phyloP scores from a whole-genome alignment of 495 filamentous ascomycete genomes.

The Daldinia childiae region DNA sequence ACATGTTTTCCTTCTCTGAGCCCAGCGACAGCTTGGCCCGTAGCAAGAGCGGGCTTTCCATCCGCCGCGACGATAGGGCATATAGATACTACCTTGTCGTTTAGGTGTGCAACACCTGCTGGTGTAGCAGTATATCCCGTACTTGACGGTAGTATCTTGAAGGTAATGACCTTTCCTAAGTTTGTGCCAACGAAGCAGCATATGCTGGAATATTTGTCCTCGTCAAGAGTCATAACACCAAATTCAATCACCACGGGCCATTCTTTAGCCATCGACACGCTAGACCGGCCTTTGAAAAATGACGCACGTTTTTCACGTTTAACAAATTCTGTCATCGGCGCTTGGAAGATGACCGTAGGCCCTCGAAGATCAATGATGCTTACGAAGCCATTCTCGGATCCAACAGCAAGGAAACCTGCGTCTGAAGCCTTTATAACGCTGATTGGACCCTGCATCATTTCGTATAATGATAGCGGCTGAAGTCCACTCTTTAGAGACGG shows the following conservation, averaged over 20 bases:
- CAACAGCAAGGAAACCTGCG: conserved; percentile 89
- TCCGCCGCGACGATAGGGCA: conserved; percentile 79
- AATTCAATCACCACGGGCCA: conserved; percentile 86
- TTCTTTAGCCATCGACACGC: conserved; percentile 63
- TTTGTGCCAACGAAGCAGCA: conserved; percentile 91
- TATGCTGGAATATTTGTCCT: conserved; percentile 93
- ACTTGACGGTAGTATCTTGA: conserved; percentile 82
- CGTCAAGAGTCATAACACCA: conserved; percentile 91
- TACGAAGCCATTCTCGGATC: conserved; percentile 81
- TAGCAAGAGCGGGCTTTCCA: conserved; percentile 78
- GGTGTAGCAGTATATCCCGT: conserved; percentile 78
- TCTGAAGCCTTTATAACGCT: conserved; percentile 83
- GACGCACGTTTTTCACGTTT: conserved; percentile 76
- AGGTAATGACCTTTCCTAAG: conserved; percentile 81
- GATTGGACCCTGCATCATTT: conserved; percentile 81
- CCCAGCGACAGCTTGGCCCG: conserved; percentile 72
- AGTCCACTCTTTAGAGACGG: conserved; percentile 83
- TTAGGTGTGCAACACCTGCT: conserved; percentile 70
- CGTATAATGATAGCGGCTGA: conserved; percentile 79
- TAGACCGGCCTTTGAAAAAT: conserved; percentile 61
- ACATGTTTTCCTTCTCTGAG: conserved; percentile 75
- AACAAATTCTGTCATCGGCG: conserved; percentile 69
- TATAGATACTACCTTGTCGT: conserved; percentile 78
- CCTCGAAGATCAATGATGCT: conserved; percentile 87
- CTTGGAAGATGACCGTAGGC: conserved; percentile 83